Evolutionary conservation across 371 early-diverging fungal genomes (phyloP), one percentile per base, ranked within the genome.

Genomic region (Syncephalastrum racemosum): DNA sequence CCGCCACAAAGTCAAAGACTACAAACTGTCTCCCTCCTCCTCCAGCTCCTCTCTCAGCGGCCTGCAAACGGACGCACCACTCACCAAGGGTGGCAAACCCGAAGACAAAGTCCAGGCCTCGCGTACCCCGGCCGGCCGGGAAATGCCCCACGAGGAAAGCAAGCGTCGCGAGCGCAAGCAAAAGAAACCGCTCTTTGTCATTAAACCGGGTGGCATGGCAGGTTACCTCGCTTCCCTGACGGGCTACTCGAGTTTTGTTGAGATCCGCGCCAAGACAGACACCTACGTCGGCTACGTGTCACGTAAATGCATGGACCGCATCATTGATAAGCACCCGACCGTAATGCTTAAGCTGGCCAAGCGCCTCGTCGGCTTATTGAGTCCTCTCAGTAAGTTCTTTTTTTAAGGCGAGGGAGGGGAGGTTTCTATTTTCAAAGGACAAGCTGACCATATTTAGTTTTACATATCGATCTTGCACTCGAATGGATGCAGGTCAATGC

Each of bases 401-500:
- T 43, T 46, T 24, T 7, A 31, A 53, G 44, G 36, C 23, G 36
- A 41, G 0, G 10, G 41, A 48, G 16, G 5, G 45, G 19, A 14
- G 31, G 5, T 20, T 18, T 3, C 16, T 39, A 24, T 55, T 25
- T 23, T 46, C 8, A 31, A 31, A 31, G 6, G 36, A 31, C 10
- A 31, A 12, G 36, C 36, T 31, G 12, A 31, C 36, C 25, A 5
- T 13, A 18, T 53, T 19, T 19, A 70, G 85, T 91, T 18, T 79
- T 95, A 49, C 93, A 95, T 64, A 87, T 98, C 45, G 97, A 97
- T 73, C 88, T 92, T 41, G 95, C 99, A 0, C 72, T 97, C 56
- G 99, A 97, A 62, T 98, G 99, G 99, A 86, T 88, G 70, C 94
- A 95, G 54, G 89, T 92, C 10, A 88, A 79, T 63, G 95, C 96